phyloP scores from a whole-genome alignment of 441 rosid species.

The Adansonia rubrostipa region DNA sequence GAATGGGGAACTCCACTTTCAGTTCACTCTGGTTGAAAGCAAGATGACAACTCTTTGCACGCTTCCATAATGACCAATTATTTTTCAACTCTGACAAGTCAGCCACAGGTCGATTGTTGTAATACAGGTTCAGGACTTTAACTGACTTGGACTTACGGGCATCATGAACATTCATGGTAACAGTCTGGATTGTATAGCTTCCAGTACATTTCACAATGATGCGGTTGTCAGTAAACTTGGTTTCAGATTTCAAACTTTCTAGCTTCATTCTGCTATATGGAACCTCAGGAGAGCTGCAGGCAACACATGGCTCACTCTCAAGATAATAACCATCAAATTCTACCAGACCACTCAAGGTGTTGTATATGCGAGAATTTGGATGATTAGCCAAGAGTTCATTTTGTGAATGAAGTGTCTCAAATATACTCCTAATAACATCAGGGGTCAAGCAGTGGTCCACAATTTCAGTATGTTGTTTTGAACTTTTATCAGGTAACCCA shows the following conservation, averaged over 20 bases:
- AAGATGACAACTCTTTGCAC: slow-evolving; percentile 99
- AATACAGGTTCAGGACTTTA: slow-evolving; percentile 95
- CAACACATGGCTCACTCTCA: slow-evolving; percentile 99
- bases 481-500: slow-evolving; percentile 77
- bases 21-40: slow-evolving; percentile 98
- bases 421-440: slow-evolving; percentile 83
- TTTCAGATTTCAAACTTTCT: slow-evolving; percentile 98
- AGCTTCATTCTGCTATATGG: slow-evolving; percentile 99
- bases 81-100: slow-evolving; percentile 99
- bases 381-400: slow-evolving; percentile 99
- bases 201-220: slow-evolving; percentile 99
- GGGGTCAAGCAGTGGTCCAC: slow-evolving; percentile 86
- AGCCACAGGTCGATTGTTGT: slow-evolving; percentile 97
- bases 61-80: slow-evolving; percentile 99
- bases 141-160: slow-evolving; percentile 99
- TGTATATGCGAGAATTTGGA: slow-evolving; percentile 99
- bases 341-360: slow-evolving; percentile 91
- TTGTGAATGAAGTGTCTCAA: slow-evolving; percentile 94
- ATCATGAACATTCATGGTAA: slow-evolving; percentile 99
- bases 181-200: slow-evolving; percentile 98
- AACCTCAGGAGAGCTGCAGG: slow-evolving; percentile 99
- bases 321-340: slow-evolving; percentile 99
- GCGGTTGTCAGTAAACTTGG: slow-evolving; percentile 98
- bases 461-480: slow-evolving; percentile 80
- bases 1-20: slow-evolving; percentile 99